Evolutionary conservation across 2,329 filamentous ascomycete genomes (phyloP), one percentile per base, ranked within the genome.

Genomic region (Elsinoe ampelina): DNA sequence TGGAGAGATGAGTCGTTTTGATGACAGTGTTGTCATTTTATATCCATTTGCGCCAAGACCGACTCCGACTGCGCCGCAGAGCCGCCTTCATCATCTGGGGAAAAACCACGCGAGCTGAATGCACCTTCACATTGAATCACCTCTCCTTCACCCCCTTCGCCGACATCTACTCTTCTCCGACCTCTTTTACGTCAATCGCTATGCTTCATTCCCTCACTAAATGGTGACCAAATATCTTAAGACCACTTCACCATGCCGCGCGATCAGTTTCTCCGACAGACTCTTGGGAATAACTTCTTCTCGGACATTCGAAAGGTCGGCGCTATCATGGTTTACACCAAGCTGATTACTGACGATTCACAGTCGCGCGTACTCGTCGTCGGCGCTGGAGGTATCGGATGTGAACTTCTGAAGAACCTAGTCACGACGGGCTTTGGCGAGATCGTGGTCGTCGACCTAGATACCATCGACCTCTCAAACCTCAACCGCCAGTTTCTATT

Each of bases 401-500:
- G 93, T 74, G 93, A 98, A 74, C 80, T 98, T 6, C 82, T 98
- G 62, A 98, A 98, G 78, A 95, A 97, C 71, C 83, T 98, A 58
- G 89, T 92, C 43, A 84, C 95, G 50, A 87, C 85, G 42, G 91
- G 92, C 63, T 98, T 95, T 65, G 89, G 89, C 62, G 87, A 95
- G 73, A 84, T 97, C 52, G 88, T 95, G 71, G 85, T 97, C 45
- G 89, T 98, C 63, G 93, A 98, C 71, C 86, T 98, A 59, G 93
- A 98, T 71, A 98, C 93, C 1, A 97, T 98, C 73, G 93, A 98
- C 69, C 80, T 98, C 19, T 95, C 90, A 74, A 98, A 98, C 69
- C 80, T 98, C 52, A 98, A 98, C 66, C 87, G 93, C 57, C 93
- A 98, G 71, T 98, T 98, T 67, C 83, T 98, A 48, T 98, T 98